These are phyloP conservation scores for Elongisporangium undulatum DNA, from an alignment of 352 stramenopile genomes.

Conservation along the genomic window DNA sequence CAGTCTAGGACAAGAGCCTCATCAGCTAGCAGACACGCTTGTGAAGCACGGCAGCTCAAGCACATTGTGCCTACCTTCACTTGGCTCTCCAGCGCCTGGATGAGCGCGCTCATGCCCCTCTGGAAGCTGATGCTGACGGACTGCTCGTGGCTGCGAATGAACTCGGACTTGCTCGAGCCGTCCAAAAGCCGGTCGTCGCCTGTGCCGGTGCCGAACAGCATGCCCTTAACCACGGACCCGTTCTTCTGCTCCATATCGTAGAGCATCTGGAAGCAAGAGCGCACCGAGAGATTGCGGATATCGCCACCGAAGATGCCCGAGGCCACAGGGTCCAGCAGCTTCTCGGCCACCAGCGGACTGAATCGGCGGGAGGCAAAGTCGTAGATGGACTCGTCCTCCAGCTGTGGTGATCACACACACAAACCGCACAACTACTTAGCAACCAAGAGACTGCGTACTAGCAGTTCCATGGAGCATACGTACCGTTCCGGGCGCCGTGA, in stretches of 20 bases:
- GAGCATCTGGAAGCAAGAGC: conserved; percentile 77
- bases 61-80: conserved; percentile 23
- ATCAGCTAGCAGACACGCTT: neutral
- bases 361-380: conserved; percentile 76
- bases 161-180: conserved; percentile 60
- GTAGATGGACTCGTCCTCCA: conserved; percentile 77
- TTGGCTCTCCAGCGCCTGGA: conserved; percentile 34
- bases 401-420: conserved; percentile 6
- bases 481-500: conserved; percentile 28
- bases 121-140: conserved; percentile 86
- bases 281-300: conserved; percentile 71
- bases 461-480: neutral
- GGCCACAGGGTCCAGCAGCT: conserved; percentile 71
- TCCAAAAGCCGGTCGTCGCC: conserved; percentile 53
- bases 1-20: conserved; percentile 5
- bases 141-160: conserved; percentile 61
- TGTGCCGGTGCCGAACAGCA: conserved; percentile 40
- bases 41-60: too few relatives aligned
- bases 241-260: conserved; percentile 70
- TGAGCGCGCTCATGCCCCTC: conserved; percentile 71
- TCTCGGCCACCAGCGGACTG: conserved; percentile 71
- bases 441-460: neutral
- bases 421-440: neutral
- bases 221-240: conserved; percentile 73
- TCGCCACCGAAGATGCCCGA: conserved; percentile 88